phyloP scores from a whole-genome alignment of 495 filamentous ascomycete species.

The Chlorociboria aeruginascens region DNA sequence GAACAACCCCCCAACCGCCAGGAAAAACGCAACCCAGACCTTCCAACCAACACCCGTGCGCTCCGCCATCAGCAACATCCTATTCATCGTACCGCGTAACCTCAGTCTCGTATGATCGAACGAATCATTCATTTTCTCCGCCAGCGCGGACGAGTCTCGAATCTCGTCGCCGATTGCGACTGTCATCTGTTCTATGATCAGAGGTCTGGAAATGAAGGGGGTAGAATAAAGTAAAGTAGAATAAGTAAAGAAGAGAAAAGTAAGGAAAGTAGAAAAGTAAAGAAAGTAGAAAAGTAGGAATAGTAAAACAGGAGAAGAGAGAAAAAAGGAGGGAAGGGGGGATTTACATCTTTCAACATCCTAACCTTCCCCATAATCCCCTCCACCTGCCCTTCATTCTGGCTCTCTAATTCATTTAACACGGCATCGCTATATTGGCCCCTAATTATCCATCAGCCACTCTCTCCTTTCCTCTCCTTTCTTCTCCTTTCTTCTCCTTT shows the following conservation, averaged over 20 bases:
- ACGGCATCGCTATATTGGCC: slow-evolving; percentile 93
- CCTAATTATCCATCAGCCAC: slow-evolving; percentile 26
- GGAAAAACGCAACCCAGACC: slow-evolving; percentile 83
- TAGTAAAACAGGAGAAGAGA: background rate
- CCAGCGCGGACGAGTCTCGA: slow-evolving; percentile 67
- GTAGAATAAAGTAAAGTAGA: too few relatives aligned
- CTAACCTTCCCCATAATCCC: slow-evolving; percentile 84
- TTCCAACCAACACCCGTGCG: slow-evolving; percentile 87
- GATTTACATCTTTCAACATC: slow-evolving; percentile 79
- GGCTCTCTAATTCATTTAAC: slow-evolving; percentile 84
- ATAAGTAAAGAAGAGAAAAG: too few relatives aligned
- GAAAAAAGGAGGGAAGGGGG: background rate
- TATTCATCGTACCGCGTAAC: slow-evolving; percentile 84
- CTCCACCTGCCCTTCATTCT: slow-evolving; percentile 86
- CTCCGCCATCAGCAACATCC: slow-evolving; percentile 94
- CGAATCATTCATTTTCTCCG: slow-evolving; percentile 79
- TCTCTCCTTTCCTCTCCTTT: background rate
- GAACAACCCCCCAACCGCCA: slow-evolving; percentile 67
- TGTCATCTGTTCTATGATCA: slow-evolving; percentile 52
- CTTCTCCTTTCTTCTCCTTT: background rate
- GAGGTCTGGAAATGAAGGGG: background rate
- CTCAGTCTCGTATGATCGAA: slow-evolving; percentile 77
- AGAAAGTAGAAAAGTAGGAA: background rate
- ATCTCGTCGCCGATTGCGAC: slow-evolving; percentile 91
- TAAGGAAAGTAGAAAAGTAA: too few relatives aligned